Evolutionary conservation across 345 rosid species (phyloP).

Genomic region (Eutrema japonicum): DNA sequence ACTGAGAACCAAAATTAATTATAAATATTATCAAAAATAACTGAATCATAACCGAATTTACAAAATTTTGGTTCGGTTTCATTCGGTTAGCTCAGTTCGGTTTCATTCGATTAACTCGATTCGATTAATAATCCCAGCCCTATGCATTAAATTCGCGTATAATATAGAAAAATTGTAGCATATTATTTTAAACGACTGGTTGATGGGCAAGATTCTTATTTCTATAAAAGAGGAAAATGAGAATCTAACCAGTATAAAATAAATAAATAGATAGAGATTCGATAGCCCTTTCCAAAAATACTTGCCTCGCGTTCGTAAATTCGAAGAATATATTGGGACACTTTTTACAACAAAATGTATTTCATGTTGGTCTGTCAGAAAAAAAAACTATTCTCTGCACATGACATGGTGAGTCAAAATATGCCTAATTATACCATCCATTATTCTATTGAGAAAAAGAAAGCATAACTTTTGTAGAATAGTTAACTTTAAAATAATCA

Average conservation of each 20-base stretch:
- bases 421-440: conserved; percentile 28
- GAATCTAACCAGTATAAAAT: conserved; percentile 27
- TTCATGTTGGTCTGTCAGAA: conserved; percentile 32
- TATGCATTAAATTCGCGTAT: no score
- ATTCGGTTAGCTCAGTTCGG: no score
- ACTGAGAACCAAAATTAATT: no score
- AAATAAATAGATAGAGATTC: conserved; percentile 31
- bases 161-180: not conserved
- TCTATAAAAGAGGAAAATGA: conserved; percentile 11
- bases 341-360: conserved; percentile 29
- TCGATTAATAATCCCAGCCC: no score
- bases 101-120: no score
- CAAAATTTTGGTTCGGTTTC: no score
- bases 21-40: no score
- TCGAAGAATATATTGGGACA: conserved; percentile 39
- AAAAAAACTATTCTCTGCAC: conserved; percentile 36
- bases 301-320: conserved; percentile 34
- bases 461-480: conserved; percentile 4
- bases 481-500: conserved; percentile 16
- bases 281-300: conserved; percentile 39
- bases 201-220: conserved; percentile 25
- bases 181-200: conserved; percentile 4
- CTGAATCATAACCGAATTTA: no score
- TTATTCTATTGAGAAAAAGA: conserved; percentile 20
- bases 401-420: conserved; percentile 38